Conservation (phyloP, 805 yeast species). For the Cyberlindnera suaveolens region DNA sequence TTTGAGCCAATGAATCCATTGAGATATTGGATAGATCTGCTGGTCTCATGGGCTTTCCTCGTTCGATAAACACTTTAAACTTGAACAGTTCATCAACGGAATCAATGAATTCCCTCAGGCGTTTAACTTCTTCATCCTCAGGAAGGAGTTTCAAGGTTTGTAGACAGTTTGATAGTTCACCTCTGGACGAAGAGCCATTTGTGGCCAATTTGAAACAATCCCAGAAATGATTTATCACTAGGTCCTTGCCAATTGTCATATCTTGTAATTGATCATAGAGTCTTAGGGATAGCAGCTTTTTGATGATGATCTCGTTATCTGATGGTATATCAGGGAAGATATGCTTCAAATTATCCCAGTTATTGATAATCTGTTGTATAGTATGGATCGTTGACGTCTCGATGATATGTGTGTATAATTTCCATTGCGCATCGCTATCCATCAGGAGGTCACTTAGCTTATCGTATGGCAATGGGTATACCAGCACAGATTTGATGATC, state of each 20-base stretch:
- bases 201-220: conserved; percentile 37
- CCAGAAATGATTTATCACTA: conserved; percentile 32
- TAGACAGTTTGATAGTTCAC: conserved; percentile 33
- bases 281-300: conserved; percentile 24
- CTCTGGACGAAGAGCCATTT: conserved; percentile 33
- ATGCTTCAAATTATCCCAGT: conserved; percentile 1
- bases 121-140: conserved; percentile 7
- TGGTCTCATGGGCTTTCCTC: conserved; percentile 34
- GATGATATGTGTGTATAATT: conserved; percentile 5
- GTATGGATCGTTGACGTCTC: background rate
- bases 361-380: background rate
- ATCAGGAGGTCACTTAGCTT: conserved; percentile 5
- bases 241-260: conserved; percentile 5
- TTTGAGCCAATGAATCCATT: conserved; percentile 33
- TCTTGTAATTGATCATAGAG: conserved; percentile 22
- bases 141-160: conserved; percentile 21
- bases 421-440: conserved; percentile 4
- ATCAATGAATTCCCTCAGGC: conserved; percentile 17
- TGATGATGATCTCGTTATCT: conserved; percentile 15
- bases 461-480: conserved; percentile 8
- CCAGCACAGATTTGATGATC: conserved; percentile 4
- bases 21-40: conserved; percentile 29
- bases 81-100: conserved; percentile 25
- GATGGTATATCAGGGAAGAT: conserved; percentile 6
- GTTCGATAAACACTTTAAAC: conserved; percentile 26